These are phyloP conservation scores for Fusarium virguliforme DNA, from an alignment of 2,329 filamentous ascomycete species.

Conservation along the genomic window DNA sequence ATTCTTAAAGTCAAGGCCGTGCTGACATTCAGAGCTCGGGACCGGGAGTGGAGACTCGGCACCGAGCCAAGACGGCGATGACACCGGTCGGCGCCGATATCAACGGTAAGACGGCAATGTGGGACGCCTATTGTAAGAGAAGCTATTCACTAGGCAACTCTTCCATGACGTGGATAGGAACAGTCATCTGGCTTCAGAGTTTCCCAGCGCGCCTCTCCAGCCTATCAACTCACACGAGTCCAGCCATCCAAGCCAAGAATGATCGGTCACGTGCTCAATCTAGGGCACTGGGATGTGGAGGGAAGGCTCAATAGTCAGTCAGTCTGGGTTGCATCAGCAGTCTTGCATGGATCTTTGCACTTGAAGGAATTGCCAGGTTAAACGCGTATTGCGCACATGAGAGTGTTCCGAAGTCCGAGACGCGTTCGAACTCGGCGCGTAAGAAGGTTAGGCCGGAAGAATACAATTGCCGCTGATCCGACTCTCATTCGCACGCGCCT, in stretches of 20 bases:
- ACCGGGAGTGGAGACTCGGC: conserved; percentile 7
- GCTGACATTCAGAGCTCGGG: background rate
- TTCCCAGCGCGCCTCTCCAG: background rate
- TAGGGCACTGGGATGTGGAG: background rate
- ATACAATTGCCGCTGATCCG: conserved; percentile 4
- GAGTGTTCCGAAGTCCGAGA: background rate
- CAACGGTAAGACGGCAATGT: background rate
- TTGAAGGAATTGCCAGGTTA: background rate
- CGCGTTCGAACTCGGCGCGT: background rate
- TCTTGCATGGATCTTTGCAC: background rate
- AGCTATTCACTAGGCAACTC: background rate
- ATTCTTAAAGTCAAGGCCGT: background rate
- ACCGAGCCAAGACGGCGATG: conserved; percentile 8
- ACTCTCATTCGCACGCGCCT: background rate
- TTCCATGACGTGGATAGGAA: background rate
- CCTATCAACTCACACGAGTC: background rate
- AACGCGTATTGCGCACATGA: background rate
- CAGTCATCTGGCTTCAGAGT: background rate
- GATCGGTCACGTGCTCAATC: background rate
- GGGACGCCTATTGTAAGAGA: background rate
- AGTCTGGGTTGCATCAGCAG: background rate
- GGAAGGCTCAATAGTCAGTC: background rate
- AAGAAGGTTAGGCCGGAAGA: background rate
- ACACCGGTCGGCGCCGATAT: background rate
- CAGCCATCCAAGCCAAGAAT: background rate